Percentiles rank a stretch among this genome's conserved stretches.
These are phyloP conservation scores for Penium margaritaceum DNA, from an alignment of 139 green algal species.

Conservation along the genomic window DNA sequence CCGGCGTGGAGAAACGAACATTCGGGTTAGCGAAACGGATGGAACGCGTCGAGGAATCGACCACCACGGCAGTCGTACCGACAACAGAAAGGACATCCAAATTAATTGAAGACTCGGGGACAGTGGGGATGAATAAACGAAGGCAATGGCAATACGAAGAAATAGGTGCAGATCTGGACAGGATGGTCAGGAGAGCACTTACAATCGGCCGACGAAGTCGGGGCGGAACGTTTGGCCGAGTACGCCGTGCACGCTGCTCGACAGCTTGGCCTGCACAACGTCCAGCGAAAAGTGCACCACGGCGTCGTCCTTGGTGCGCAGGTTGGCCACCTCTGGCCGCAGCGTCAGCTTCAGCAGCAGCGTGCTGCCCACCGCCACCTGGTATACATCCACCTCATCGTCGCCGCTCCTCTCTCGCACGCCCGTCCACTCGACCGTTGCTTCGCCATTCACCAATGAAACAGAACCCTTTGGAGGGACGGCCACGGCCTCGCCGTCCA, in stretches of 20 bases:
- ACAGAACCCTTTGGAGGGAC: background rate
- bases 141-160: background rate
- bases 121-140: background rate
- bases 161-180: background rate
- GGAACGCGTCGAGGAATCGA: too few relatives aligned
- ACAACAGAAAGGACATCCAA: background rate
- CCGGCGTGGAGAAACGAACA: background rate
- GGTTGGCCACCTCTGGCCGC: slow-evolving; percentile 5
- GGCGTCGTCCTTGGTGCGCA: slow-evolving; percentile 4
- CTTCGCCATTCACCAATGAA: background rate
- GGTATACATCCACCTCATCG: slow-evolving; percentile 2
- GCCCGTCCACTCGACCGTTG: background rate
- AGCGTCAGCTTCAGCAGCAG: background rate
- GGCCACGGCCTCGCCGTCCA: background rate
- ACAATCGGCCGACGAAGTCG: slow-evolving; percentile 15
- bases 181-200: slow-evolving; percentile 5
- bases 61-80: background rate
- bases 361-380: background rate
- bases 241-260: slow-evolving; percentile 14
- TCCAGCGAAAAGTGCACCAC: slow-evolving; percentile 19
- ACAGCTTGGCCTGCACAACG: background rate
- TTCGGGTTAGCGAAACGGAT: too few relatives aligned
- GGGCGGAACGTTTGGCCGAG: slow-evolving; percentile 18
- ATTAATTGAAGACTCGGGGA: background rate
- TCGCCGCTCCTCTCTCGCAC: background rate